phyloP scores from a whole-genome alignment of 139 green algal genomes.

The Chlorella sp. region DNA sequence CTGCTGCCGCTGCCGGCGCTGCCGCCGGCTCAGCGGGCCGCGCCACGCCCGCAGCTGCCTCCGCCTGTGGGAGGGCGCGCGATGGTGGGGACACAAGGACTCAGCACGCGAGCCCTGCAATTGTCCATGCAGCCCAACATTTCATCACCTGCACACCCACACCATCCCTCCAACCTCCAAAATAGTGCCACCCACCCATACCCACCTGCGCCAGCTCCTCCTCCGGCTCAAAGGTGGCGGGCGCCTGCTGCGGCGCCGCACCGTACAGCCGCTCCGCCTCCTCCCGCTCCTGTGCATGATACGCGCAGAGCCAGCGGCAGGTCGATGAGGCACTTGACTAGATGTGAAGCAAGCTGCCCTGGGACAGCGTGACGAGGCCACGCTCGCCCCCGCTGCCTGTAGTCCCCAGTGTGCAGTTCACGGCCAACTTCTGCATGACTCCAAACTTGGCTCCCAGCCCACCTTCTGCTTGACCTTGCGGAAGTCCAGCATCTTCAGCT shows the following conservation, averaged over 20 bases:
- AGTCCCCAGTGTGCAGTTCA: no score
- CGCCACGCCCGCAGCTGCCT: constrained; percentile 28
- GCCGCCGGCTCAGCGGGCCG: constrained; percentile 12
- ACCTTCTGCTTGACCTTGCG: constrained; percentile 94
- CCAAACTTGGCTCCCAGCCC: not conserved
- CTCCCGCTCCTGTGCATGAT: constrained; percentile 86
- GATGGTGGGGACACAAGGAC: no score
- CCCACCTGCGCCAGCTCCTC: constrained; percentile 66
- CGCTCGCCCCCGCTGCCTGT: no score
- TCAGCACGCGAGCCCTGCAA: no score
- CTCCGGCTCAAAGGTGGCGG: constrained; percentile 78
- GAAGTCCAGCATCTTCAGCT: constrained; percentile 95
- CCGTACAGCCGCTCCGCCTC: constrained; percentile 72
- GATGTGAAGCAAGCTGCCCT: no score
- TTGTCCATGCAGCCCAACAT: no score
- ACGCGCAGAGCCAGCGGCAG: no score
- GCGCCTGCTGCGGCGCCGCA: constrained; percentile 44
- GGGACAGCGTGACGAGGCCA: no score
- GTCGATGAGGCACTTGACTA: no score
- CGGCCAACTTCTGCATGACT: no score
- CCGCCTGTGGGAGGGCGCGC: constrained; percentile 28
- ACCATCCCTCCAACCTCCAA: no score
- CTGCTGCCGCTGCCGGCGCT: constrained; percentile 3
- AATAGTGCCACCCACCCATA: not conserved
- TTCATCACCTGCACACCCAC: no score